Base-by-base conservation (phyloP, 2,329 filamentous ascomycete species). In the Colletotrichum sojae region DNA sequence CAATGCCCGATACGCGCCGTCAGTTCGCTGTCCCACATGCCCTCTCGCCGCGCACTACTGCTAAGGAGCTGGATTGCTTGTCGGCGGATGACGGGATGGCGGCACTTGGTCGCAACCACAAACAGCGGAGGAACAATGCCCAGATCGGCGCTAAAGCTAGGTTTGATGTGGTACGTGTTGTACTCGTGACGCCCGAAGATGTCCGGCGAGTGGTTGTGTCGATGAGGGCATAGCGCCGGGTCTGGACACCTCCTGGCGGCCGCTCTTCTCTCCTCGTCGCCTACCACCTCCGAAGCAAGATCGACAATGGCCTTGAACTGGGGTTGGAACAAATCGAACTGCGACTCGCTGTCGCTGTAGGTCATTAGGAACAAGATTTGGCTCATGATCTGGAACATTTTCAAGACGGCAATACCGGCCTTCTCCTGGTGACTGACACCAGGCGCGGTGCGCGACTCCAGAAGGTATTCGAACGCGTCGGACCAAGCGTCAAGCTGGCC, bases 11-110 rank as follows among this genome's bases (percentile, higher is more conserved):
- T 89, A 8, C 83, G 83, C 1, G 87, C 87, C 12, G 84, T 82
- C 69, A 90, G 81, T 71, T 88, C 85, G 73, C 87, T 90, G 73
- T 93, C 90, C 90, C 90, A 92, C 84, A 92, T 90, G 22, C 88
- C 90, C 78, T 92, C 91, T 56, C 90, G 83, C 53, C 90, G 83
- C 8, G 89, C 86, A 73, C 86, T 89, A 72, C 84, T 88, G 58
- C 84, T 83, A 63, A 92, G 78, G 45, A 92, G 77, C 75, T 88
- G 83, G 49, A 92, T 89, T 8, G 90, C 90, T 71, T 88, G 86
- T 18, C 88, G 83, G 20, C 90, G 85, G 40, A 87, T 82, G 1
- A 80, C 72, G 0, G 85, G 84, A 69, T 91, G 86, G 12, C 89
- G 85, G 73, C 90, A 92, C 74, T 91, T 91, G 6, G 88, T 91